phyloP scores from a whole-genome alignment of 2,329 filamentous ascomycete species.

The Trichoderma polysporum region DNA sequence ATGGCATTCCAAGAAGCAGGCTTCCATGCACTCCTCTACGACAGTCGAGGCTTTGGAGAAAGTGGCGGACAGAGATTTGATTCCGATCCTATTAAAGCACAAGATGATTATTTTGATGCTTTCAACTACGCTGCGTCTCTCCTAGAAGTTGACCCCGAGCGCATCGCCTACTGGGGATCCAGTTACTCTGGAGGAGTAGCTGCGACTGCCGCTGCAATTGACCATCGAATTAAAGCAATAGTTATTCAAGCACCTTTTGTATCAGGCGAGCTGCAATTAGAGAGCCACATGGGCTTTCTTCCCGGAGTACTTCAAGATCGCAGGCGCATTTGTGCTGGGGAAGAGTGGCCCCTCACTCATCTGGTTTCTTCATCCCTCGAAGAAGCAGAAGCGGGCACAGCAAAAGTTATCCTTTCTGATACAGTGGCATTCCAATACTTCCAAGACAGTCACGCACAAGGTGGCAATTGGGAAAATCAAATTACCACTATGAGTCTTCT shows the following conservation, averaged over 20 bases:
- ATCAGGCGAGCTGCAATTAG: not conserved
- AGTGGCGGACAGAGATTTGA: constrained; percentile 20
- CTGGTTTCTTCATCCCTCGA: not conserved
- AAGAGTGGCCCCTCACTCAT: not conserved
- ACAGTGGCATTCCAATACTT: not conserved
- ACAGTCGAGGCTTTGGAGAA: constrained; percentile 22
- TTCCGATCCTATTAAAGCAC: constrained; percentile 13
- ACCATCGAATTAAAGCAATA: not conserved
- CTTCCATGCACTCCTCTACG: constrained; percentile 17
- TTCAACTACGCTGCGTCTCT: constrained; percentile 22
- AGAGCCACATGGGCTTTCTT: no score
- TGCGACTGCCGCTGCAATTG: not conserved
- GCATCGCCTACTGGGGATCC: constrained; percentile 19
- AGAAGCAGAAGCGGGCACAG: not conserved
- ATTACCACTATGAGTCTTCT: not conserved
- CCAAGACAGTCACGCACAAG: not conserved
- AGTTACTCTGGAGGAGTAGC: not conserved
- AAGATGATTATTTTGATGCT: constrained; percentile 22
- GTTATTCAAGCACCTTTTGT: not conserved
- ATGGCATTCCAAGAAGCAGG: constrained; percentile 22
- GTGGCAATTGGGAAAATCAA: not conserved
- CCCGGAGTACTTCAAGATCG: not conserved
- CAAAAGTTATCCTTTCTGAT: not conserved
- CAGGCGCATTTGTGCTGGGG: not conserved
- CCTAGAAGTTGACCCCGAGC: constrained; percentile 16